phyloP scores from a whole-genome alignment of 176 grass and related monocot species.

The Zea luxurians region DNA sequence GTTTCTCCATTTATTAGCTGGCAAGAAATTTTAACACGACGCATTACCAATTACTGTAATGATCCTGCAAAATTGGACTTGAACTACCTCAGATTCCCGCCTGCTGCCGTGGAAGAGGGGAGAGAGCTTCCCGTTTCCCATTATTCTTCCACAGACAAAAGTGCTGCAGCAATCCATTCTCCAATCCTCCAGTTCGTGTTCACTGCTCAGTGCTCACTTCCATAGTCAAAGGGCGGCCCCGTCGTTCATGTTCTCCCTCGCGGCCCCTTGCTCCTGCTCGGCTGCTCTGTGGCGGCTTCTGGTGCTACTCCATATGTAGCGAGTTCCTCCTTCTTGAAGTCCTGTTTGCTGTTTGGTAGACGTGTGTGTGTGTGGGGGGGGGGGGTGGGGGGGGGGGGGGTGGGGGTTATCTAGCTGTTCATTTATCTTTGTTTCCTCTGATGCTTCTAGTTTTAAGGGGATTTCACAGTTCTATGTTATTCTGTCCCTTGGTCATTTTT shows the following conservation, averaged over 20 bases:
- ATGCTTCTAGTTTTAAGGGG: neutral
- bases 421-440: neutral
- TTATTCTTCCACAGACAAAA: neutral
- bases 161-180: neutral
- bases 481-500: neutral
- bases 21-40: neutral
- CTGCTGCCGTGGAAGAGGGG: neutral
- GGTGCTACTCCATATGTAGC: neutral
- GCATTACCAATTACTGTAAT: neutral
- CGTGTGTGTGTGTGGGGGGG: too few relatives aligned
- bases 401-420: neutral
- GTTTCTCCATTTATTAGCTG: constrained; percentile 13
- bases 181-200: neutral
- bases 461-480: neutral
- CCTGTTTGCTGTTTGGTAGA: neutral
- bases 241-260: too few relatives aligned
- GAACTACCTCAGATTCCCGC: constrained; percentile 38
- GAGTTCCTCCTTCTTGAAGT: constrained; percentile 22
- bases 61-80: neutral
- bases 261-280: too few relatives aligned
- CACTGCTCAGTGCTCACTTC: neutral
- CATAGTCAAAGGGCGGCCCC: too few relatives aligned
- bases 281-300: neutral
- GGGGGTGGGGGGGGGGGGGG: neutral
- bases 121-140: neutral